Percentiles rank a stretch among this genome's conserved stretches.
Evolutionary conservation across 176 grass and related monocot genomes (phyloP).

Genomic region (Zoysia japonica): DNA sequence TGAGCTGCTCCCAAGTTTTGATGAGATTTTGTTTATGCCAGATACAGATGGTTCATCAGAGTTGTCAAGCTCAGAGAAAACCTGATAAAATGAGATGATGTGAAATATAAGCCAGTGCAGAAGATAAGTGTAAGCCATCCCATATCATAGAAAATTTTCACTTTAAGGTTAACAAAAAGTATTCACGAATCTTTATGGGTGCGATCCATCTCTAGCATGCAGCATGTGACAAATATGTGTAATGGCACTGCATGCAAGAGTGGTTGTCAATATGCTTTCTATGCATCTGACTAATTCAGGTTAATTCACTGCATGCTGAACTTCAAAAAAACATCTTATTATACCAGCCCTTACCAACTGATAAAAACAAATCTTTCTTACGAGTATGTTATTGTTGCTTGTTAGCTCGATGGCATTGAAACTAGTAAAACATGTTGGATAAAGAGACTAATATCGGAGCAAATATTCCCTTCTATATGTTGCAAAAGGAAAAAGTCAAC

Average conservation of each 20-base stretch:
- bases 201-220: background rate
- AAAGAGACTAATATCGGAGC: background rate
- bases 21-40: background rate
- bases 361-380: background rate
- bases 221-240: background rate
- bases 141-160: background rate
- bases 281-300: background rate
- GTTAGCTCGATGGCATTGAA: background rate
- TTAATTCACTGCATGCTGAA: background rate
- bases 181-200: background rate
- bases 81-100: slow-evolving; percentile 35
- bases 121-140: background rate
- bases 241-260: background rate
- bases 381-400: background rate
- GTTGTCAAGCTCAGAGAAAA: slow-evolving; percentile 47
- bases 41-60: slow-evolving; percentile 32
- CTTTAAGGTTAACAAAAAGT: background rate
- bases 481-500: background rate
- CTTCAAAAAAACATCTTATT: background rate
- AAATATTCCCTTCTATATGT: background rate
- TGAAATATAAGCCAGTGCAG: background rate
- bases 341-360: background rate
- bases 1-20: slow-evolving; percentile 30
- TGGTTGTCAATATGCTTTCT: background rate
- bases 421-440: background rate